Base-by-base conservation (phyloP, 1,284 basidiomycete species). In the Malassezia restricta region DNA sequence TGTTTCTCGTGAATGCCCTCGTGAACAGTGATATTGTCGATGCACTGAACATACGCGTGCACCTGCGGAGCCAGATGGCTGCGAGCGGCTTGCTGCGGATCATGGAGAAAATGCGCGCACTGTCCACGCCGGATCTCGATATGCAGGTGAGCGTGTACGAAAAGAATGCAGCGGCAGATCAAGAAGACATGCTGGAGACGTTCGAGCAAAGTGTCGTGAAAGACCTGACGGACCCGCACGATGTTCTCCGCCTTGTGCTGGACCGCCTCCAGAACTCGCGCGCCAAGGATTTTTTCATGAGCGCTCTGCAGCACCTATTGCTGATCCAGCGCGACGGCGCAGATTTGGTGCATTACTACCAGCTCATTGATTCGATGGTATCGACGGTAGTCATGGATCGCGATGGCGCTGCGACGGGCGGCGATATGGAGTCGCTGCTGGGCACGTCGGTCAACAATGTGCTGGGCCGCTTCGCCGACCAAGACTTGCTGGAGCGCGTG, bases 331-430 rank as follows among this genome's bases (percentile, higher is more conserved):
- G 87, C 61, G 88, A 95, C 55, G 87, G 85, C 3, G 58, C 62
- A 14, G 68, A 72, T 27, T 83, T 85, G 31, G 80, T 83, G 31
- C 85, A 90, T 64, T 87, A 91, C 75, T 95, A 87, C 74, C 88
- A 90, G 75, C 80, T 99, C 43, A 81, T 99, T 64, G 89, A 96
- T 72, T 84, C 86, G n/a, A 78, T 96, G 44, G 82, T 98, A 43
- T 84, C 87, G 31, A 86, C 91, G 63, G 83, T 98, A 41, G 90
- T 96, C 24, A 81, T 95, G 76, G 89, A 94, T 74, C 75, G 77
- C 47, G 87, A 89, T 74, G 86, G 87, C 64, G 61, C 68, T 7
- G 71, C 69, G n/a, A 79, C 89, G 45, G 77, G 78, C 32, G 74
- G 78, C 38, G 76, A 77, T 45, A 86, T 89, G 28, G 86, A 88